phyloP scores from a whole-genome alignment of 2,329 filamentous ascomycete genomes.

The Tolypocladium nubicola region DNA sequence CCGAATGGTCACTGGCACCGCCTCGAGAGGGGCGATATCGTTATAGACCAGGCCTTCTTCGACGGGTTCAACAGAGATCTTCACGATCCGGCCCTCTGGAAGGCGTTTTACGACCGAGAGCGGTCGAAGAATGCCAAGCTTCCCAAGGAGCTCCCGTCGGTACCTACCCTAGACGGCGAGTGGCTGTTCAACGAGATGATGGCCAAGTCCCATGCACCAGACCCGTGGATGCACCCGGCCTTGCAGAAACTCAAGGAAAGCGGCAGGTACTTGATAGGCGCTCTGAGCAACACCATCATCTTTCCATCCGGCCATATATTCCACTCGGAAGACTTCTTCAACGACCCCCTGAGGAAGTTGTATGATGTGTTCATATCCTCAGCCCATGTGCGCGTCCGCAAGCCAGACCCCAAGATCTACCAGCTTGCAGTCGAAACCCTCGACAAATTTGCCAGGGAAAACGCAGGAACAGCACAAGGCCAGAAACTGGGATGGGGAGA shows the following conservation, averaged over 20 bases:
- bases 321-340: conserved; percentile 36
- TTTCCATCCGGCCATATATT: conserved; percentile 69
- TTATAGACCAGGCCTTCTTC: conserved; percentile 68
- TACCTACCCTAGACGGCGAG: conserved; percentile 67
- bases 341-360: conserved; percentile 48
- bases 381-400: conserved; percentile 77
- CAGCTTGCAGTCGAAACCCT: conserved; percentile 57
- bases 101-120: conserved; percentile 44
- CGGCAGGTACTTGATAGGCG: conserved; percentile 62
- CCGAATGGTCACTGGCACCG: conserved; percentile 80
- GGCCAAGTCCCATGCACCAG: conserved; percentile 54
- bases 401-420: conserved; percentile 79
- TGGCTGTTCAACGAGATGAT: conserved; percentile 90
- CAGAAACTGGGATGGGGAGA: conserved; percentile 30
- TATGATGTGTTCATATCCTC: conserved; percentile 88
- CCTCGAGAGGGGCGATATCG: conserved; percentile 74
- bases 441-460: conserved; percentile 48
- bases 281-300: conserved; percentile 81
- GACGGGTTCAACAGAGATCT: conserved; percentile 66
- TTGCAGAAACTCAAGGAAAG: conserved; percentile 56
- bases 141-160: conserved; percentile 38
- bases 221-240: conserved; percentile 84
- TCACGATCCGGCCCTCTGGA: conserved; percentile 56
- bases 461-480: conserved; percentile 28
- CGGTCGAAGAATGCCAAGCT: conserved; percentile 29